Evolutionary conservation across 2,329 filamentous ascomycete species (phyloP).

Genomic region (Aspergillus sojae): DNA sequence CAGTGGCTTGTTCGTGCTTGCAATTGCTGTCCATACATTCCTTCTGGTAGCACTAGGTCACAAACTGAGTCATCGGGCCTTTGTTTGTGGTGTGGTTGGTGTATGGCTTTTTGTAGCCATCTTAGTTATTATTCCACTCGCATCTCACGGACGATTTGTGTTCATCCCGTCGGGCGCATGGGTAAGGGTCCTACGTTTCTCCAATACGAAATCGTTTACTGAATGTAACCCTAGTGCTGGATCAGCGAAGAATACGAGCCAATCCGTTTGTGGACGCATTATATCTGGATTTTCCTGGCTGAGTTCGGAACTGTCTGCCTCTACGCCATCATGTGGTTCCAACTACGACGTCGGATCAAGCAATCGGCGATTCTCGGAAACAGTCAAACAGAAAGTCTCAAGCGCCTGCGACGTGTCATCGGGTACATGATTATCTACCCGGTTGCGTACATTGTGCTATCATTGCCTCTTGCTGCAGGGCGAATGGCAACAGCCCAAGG

Average conservation of each 20-base stretch:
- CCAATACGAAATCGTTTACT: not conserved
- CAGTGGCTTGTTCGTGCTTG: constrained; percentile 56
- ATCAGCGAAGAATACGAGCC: constrained; percentile 48
- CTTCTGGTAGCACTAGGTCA: constrained; percentile 51
- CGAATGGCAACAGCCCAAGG: constrained; percentile 46
- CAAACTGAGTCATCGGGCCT: constrained; percentile 49
- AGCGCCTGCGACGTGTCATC: constrained; percentile 46
- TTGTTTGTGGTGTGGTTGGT: constrained; percentile 46
- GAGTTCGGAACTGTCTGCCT: constrained; percentile 56
- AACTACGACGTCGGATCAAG: constrained; percentile 49
- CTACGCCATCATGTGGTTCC: constrained; percentile 53
- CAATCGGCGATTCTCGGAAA: constrained; percentile 40
- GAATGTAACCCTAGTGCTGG: constrained; percentile 23
- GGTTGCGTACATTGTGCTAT: constrained; percentile 61
- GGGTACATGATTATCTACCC: constrained; percentile 53
- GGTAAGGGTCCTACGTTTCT: constrained; percentile 25
- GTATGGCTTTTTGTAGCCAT: constrained; percentile 52
- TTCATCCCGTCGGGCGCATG: constrained; percentile 55
- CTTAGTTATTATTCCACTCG: constrained; percentile 52
- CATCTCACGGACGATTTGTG: constrained; percentile 43
- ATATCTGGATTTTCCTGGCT: constrained; percentile 58
- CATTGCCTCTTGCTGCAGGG: constrained; percentile 62
- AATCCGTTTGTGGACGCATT: constrained; percentile 55
- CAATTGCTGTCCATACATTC: constrained; percentile 59
- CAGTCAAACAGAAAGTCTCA: constrained; percentile 40